Percentiles rank a stretch among this genome's conserved stretches.
These are phyloP conservation scores for Aquilaria yunnanensis DNA, from an alignment of 345 rosid genomes.

Conservation along the genomic window DNA sequence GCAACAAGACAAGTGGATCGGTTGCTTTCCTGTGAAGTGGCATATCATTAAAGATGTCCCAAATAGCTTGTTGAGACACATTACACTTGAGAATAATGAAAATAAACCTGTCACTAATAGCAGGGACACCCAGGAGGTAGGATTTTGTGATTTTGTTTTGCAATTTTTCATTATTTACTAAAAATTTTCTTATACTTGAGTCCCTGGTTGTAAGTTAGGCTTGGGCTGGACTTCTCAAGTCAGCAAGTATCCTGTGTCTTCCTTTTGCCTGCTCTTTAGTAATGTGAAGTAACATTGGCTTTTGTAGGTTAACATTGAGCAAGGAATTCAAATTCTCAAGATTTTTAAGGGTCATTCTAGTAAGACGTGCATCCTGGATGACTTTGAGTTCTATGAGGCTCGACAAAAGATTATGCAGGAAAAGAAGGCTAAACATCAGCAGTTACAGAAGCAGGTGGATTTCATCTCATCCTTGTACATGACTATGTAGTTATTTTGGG, in stretches of 20 bases:
- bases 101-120: constrained; percentile 84
- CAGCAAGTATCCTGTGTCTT: not conserved
- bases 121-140: constrained; percentile 85
- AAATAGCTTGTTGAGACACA: constrained; percentile 60
- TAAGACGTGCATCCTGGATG: constrained; percentile 51
- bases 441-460: constrained; percentile 44
- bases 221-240: not conserved
- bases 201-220: no score
- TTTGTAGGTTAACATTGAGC: constrained; percentile 46
- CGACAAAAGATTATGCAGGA: constrained; percentile 46
- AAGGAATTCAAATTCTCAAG: constrained; percentile 43
- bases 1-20: constrained; percentile 88
- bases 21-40: constrained; percentile 80
- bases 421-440: constrained; percentile 38
- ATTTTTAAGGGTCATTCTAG: constrained; percentile 45
- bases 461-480: not conserved
- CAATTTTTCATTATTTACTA: constrained; percentile 1
- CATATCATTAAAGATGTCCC: constrained; percentile 76
- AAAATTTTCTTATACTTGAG: not conserved
- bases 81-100: constrained; percentile 58
- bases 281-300: constrained; percentile 2
- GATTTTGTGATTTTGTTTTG: constrained; percentile 1
- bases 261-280: not conserved
- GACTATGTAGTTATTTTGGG: not conserved
- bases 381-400: constrained; percentile 51